A percentile compares a stretch with the other conserved stretches of the same genome.
These are phyloP conservation scores for Colletotrichum eleusines DNA, from an alignment of 2,329 filamentous ascomycete genomes.

Conservation along the genomic window DNA sequence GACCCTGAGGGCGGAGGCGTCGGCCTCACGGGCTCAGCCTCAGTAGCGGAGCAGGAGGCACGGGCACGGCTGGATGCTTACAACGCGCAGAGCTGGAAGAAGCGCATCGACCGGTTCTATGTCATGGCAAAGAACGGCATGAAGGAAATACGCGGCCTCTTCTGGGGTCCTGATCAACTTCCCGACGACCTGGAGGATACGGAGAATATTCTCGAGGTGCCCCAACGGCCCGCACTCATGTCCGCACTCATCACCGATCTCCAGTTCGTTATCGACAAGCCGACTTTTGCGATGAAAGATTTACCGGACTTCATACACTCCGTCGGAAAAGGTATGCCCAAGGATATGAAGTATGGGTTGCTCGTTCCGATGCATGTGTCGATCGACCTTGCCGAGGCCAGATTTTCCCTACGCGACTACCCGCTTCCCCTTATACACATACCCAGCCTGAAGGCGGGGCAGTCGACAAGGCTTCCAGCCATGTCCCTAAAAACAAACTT, in stretches of 20 bases:
- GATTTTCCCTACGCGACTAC: conserved; percentile 90
- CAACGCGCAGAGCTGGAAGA: conserved; percentile 93
- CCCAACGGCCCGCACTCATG: conserved; percentile 86
- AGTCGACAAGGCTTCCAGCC: conserved; percentile 83
- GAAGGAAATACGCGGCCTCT: conserved; percentile 80
- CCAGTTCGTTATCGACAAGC: conserved; percentile 88
- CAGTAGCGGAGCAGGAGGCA: conserved; percentile 82
- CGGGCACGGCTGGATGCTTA: conserved; percentile 79
- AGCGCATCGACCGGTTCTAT: conserved; percentile 84
- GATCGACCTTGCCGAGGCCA: conserved; percentile 90
- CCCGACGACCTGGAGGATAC: conserved; percentile 85
- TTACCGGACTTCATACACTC: conserved; percentile 86
- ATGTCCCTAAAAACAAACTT: conserved; percentile 91
- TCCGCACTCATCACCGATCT: conserved; percentile 85
- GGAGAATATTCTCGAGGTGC: conserved; percentile 88
- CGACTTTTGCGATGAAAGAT: conserved; percentile 86
- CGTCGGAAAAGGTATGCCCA: conserved; percentile 96
- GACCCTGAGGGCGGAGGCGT: conserved; percentile 80
- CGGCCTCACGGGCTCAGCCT: conserved; percentile 77
- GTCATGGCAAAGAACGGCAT: conserved; percentile 78
- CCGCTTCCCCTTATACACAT: conserved; percentile 93
- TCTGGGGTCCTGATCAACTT: conserved; percentile 85
- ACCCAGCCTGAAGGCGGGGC: conserved; percentile 81
- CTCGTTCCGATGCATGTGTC: conserved; percentile 91
- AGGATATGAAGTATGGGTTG: conserved; percentile 89